These are phyloP conservation scores for Vanrija sp. DNA, from an alignment of 1,284 basidiomycete species.

Conservation along the genomic window DNA sequence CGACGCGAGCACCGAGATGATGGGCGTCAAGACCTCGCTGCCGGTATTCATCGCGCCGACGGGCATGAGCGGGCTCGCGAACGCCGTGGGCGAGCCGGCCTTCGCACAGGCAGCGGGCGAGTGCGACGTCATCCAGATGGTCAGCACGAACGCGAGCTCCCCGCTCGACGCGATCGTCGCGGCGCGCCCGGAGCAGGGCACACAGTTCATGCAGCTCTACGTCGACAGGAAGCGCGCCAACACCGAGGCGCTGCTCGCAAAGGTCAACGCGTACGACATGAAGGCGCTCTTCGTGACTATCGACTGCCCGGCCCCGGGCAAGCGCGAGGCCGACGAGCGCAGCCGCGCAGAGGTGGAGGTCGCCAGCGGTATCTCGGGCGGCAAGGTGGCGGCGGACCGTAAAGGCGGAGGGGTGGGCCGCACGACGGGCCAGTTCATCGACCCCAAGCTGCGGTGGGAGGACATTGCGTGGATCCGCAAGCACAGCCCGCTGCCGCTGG, in stretches of 20 bases:
- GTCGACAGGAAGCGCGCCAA: conserved; percentile 45
- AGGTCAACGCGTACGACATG: conserved; percentile 38
- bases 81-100: conserved; percentile 43
- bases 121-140: conserved; percentile 46
- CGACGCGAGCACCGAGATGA: conserved; percentile 40
- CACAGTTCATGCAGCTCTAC: conserved; percentile 50
- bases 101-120: conserved; percentile 43
- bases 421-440: conserved; percentile 47
- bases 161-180: conserved; percentile 42
- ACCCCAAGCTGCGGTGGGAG: conserved; percentile 43
- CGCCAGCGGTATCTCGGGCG: conserved; percentile 43
- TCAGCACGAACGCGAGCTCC: conserved; percentile 47
- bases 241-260: conserved; percentile 38
- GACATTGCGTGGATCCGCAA: conserved; percentile 46
- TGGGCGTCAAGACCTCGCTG: conserved; percentile 38
- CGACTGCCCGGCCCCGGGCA: conserved; percentile 48
- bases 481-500: conserved; percentile 44
- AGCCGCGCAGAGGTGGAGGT: conserved; percentile 44
- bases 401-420: conserved; percentile 49
- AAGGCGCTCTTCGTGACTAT: conserved; percentile 50
- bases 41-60: conserved; percentile 49
- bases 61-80: conserved; percentile 48
- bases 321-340: conserved; percentile 49
- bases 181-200: conserved; percentile 28
- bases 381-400: conserved; percentile 41